A percentile compares a stretch with the other conserved stretches of the same genome.
Conservation (phyloP, 2,329 filamentous ascomycete genomes). For the Nothopassalora personata region DNA sequence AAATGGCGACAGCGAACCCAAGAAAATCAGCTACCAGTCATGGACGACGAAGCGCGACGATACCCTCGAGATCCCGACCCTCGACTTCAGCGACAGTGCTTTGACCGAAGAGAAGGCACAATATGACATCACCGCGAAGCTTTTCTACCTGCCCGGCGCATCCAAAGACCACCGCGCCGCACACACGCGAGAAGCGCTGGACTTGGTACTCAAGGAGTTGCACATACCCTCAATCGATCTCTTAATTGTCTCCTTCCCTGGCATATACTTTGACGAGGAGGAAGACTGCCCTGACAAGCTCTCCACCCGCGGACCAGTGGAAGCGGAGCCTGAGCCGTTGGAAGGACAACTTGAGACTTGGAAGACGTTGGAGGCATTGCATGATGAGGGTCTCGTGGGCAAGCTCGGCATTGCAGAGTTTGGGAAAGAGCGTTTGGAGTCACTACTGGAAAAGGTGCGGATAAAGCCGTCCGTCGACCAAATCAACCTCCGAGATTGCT, state of each 20-base stretch:
- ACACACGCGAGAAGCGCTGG: slow-evolving; percentile 72
- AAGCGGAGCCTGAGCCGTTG: slow-evolving; percentile 52
- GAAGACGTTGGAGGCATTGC: slow-evolving; percentile 64
- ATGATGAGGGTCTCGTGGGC: slow-evolving; percentile 64
- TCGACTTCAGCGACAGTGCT: slow-evolving; percentile 65
- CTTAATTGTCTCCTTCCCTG: slow-evolving; percentile 87
- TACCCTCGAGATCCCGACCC: slow-evolving; percentile 57
- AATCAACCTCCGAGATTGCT: slow-evolving; percentile 94
- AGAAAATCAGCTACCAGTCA: slow-evolving; percentile 37
- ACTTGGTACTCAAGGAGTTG: slow-evolving; percentile 74
- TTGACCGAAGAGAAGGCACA: slow-evolving; percentile 74
- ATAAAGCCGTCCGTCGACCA: slow-evolving; percentile 82
- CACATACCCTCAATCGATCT: slow-evolving; percentile 73
- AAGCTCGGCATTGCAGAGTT: slow-evolving; percentile 87
- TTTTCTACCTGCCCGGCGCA: slow-evolving; percentile 76
- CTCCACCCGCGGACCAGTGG: slow-evolving; percentile 34
- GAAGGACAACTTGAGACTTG: slow-evolving; percentile 64
- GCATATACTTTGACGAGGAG: slow-evolving; percentile 87
- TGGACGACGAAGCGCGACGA: slow-evolving; percentile 69
- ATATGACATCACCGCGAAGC: slow-evolving; percentile 92
- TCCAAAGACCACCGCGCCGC: slow-evolving; percentile 47
- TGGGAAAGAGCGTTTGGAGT: slow-evolving; percentile 73
- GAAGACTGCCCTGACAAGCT: slow-evolving; percentile 65
- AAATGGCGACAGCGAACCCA: slow-evolving; percentile 18
- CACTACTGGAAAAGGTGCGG: slow-evolving; percentile 65